Evolutionary conservation across 1,284 basidiomycete genomes (phyloP), one percentile per base, ranked within the genome.

Genomic region (Ceratobasidium sp.): DNA sequence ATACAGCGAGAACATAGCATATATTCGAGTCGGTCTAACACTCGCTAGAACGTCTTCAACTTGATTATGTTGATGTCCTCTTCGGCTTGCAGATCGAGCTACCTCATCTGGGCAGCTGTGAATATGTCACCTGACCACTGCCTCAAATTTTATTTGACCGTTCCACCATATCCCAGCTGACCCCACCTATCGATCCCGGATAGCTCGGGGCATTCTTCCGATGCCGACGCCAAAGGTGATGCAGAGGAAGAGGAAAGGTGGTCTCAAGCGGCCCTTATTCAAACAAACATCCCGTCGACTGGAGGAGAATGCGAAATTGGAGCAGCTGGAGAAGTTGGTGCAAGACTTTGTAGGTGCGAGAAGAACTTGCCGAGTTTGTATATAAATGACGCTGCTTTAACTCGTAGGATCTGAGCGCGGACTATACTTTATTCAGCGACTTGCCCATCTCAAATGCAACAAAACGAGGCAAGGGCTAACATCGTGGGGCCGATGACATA

Each of bases 391-490:
- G 14, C 41, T 16, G 27, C 41, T 49, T 29, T 29, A 2, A 41
- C 27, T 27, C 53, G 29, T 43, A 76, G 76, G 43, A 62, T 37
- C n/a, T 37, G 9, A 31, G 51, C 31, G 58, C 19, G 8, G 48
- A 58, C 1, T 51, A 66, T 29, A 74, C 74, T 2, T 29, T 56
- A 8, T 93, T 93, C 79, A 78, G 85, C 19, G 88, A 90, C 79
- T 84, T 93, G 31, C 92, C 92, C 6, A 86, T 93, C 75, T 93
- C 91, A 0, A 85, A 88, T 34, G 79, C 82, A 29, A 92, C 92
- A 8, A 91, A 91, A 80, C 86, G 86, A 82, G 91, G 91, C 89
- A 69, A 48, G 84, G 79, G n/a, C 31, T 24, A 68, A 22, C 19
- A 46, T 54, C 14, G 5, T 22, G 9, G n/a, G 8, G 7, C 11